A percentile compares a stretch with the other conserved stretches of the same genome.
Evolutionary conservation across 1,139 yeast genomes (phyloP).

Genomic region (Suhomyces anneliseae): DNA sequence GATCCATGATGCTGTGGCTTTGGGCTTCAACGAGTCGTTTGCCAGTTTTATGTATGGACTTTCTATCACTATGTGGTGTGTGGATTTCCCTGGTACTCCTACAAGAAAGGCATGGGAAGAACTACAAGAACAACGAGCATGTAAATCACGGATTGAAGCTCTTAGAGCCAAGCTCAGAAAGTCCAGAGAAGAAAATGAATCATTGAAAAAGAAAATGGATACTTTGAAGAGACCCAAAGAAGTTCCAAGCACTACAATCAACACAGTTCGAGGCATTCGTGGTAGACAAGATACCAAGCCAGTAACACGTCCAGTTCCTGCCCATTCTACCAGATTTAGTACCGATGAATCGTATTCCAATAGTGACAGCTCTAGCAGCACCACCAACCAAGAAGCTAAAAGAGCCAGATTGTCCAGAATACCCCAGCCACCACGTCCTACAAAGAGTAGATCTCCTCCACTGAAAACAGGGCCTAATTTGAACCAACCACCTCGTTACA

Average conservation of each 20-base stretch:
- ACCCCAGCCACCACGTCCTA: slow-evolving; percentile 14
- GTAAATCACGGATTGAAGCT: slow-evolving; percentile 26
- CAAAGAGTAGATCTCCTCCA: slow-evolving; percentile 3
- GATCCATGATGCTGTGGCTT: slow-evolving; percentile 50
- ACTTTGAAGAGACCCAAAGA: slow-evolving; percentile 1
- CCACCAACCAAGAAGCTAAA: slow-evolving; percentile 13
- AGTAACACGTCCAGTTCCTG: neutral
- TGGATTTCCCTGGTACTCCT: slow-evolving; percentile 52
- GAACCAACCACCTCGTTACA: slow-evolving; percentile 46
- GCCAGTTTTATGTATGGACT: slow-evolving; percentile 63
- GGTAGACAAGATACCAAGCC: neutral
- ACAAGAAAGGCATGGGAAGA: slow-evolving; percentile 37
- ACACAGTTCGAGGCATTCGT: too few relatives aligned
- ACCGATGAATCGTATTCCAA: neutral
- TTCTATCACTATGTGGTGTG: slow-evolving; percentile 66
- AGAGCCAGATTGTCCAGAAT: slow-evolving; percentile 15
- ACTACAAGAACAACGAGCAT: slow-evolving; percentile 25
- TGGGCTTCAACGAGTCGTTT: slow-evolving; percentile 61
- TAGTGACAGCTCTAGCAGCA: neutral
- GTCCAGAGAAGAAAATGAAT: slow-evolving; percentile 27
- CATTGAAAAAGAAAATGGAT: slow-evolving; percentile 25
- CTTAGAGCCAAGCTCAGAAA: slow-evolving; percentile 23
- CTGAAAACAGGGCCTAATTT: slow-evolving; percentile 33
- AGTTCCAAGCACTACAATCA: too few relatives aligned
- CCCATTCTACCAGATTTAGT: neutral